A percentile compares a stretch with the other conserved stretches of the same genome.
Conservation (phyloP, 2,329 filamentous ascomycete species). For the Claviceps citrina region DNA sequence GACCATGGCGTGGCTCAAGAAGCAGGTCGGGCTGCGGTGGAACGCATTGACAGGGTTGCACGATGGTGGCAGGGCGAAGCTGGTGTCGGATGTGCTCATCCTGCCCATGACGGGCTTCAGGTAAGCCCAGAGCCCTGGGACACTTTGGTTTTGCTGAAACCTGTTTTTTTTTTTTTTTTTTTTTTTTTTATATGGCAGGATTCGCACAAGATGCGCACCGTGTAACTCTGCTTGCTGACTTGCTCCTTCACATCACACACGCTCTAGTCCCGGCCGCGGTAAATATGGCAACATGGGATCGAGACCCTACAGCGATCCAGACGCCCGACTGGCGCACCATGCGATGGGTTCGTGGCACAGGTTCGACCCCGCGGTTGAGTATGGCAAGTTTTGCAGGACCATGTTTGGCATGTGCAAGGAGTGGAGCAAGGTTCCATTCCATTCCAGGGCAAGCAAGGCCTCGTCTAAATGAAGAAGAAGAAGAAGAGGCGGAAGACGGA, state of each 20-base stretch:
- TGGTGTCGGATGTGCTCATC: slow-evolving; percentile 11
- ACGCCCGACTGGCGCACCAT: slow-evolving; percentile 11
- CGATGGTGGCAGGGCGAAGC: slow-evolving; percentile 11
- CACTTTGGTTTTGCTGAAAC: no score
- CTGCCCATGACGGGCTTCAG: slow-evolving; percentile 13
- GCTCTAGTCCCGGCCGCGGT: slow-evolving; percentile 10
- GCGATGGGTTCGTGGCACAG: slow-evolving; percentile 12
- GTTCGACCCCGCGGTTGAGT: slow-evolving; percentile 10
- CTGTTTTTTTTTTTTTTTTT: not conserved
- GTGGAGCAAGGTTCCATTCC: slow-evolving; percentile 11
- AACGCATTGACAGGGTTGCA: slow-evolving; percentile 11
- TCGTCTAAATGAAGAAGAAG: no score
- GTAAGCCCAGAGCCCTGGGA: slow-evolving; percentile 6
- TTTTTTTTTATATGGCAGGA: not conserved
- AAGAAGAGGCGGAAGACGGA: no score
- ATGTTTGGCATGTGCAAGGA: slow-evolving; percentile 10
- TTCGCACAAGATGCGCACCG: no score
- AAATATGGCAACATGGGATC: slow-evolving; percentile 13
- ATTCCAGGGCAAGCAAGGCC: no score
- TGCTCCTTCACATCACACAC: not conserved
- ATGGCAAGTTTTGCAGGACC: slow-evolving; percentile 13
- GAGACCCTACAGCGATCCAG: slow-evolving; percentile 9
- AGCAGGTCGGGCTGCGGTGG: slow-evolving; percentile 10
- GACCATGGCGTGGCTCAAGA: slow-evolving; percentile 10
- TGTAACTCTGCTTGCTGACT: not conserved